These are phyloP conservation scores for Oleoguttula mirabilis DNA, from an alignment of 495 filamentous ascomycete genomes.

Conservation along the genomic window DNA sequence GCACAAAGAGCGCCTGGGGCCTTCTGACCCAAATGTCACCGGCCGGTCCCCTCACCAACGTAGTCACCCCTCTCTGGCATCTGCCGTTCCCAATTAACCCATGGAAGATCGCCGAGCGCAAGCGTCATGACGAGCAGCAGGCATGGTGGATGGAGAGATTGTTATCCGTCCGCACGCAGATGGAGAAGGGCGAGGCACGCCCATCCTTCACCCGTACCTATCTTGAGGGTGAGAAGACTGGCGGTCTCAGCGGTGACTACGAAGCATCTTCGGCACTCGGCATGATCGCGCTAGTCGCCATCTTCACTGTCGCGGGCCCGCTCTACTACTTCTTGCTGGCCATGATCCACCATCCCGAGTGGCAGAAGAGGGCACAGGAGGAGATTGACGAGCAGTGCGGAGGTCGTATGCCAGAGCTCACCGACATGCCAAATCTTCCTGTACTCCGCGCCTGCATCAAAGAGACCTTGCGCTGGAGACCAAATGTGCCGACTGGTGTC, in stretches of 20 bases:
- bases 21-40: slow-evolving; percentile 32
- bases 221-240: slow-evolving; percentile 17
- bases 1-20: slow-evolving; percentile 28
- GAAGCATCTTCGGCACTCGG: slow-evolving; percentile 18
- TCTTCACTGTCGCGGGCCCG: slow-evolving; percentile 18
- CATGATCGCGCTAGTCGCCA: slow-evolving; percentile 22
- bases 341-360: slow-evolving; percentile 19
- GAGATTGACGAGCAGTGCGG: slow-evolving; percentile 15
- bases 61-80: slow-evolving; percentile 29
- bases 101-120: slow-evolving; percentile 27
- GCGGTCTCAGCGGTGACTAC: slow-evolving; percentile 16
- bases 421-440: slow-evolving; percentile 30
- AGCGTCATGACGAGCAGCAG: slow-evolving; percentile 28
- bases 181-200: slow-evolving; percentile 21
- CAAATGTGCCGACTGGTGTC: slow-evolving; percentile 12
- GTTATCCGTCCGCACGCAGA: slow-evolving; percentile 10
- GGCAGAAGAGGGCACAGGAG: slow-evolving; percentile 13
- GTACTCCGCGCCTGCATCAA: slow-evolving; percentile 41
- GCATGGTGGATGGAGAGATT: slow-evolving; percentile 27
- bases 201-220: slow-evolving; percentile 21
- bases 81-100: slow-evolving; percentile 26
- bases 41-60: slow-evolving; percentile 31
- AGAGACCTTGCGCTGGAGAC: slow-evolving; percentile 50
- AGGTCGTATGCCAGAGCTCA: slow-evolving; percentile 21
- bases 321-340: slow-evolving; percentile 20